phyloP scores from a whole-genome alignment of 345 rosid species.

The Moricandia moricandioides region DNA sequence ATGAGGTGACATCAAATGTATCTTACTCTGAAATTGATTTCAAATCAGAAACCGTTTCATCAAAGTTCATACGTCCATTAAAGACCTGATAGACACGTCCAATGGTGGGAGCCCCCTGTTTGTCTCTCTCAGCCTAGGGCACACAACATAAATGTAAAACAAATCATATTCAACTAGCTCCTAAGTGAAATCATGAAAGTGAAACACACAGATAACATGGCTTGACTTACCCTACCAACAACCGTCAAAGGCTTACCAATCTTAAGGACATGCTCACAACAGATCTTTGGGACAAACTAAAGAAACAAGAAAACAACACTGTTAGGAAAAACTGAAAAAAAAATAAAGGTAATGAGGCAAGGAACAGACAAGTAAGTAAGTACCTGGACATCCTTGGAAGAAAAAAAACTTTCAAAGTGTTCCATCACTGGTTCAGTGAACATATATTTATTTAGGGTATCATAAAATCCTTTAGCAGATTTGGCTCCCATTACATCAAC shows the following conservation, averaged over 20 bases:
- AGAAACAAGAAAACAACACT: neutral
- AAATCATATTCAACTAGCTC: neutral
- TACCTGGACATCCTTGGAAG: neutral
- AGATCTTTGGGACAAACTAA: neutral
- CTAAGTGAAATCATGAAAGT: neutral
- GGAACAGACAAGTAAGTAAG: neutral
- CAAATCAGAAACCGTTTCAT: neutral
- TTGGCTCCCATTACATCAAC: neutral
- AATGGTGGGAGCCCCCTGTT: neutral
- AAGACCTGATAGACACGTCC: neutral
- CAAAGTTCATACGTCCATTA: neutral
- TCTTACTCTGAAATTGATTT: neutral
- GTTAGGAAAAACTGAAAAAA: neutral
- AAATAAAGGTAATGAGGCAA: too few species aligned
- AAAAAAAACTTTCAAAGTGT: neutral
- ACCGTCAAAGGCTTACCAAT: neutral
- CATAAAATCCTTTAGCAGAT: neutral
- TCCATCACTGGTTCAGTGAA: neutral
- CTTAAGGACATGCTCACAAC: neutral
- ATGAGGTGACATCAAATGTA: neutral
- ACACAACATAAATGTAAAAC: neutral
- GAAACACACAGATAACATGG: neutral
- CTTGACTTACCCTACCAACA: neutral
- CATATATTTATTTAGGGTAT: neutral
- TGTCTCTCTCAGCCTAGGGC: neutral